These are phyloP conservation scores for Neurospora sp. DNA, from an alignment of 495 filamentous ascomycete species.

Conservation along the genomic window DNA sequence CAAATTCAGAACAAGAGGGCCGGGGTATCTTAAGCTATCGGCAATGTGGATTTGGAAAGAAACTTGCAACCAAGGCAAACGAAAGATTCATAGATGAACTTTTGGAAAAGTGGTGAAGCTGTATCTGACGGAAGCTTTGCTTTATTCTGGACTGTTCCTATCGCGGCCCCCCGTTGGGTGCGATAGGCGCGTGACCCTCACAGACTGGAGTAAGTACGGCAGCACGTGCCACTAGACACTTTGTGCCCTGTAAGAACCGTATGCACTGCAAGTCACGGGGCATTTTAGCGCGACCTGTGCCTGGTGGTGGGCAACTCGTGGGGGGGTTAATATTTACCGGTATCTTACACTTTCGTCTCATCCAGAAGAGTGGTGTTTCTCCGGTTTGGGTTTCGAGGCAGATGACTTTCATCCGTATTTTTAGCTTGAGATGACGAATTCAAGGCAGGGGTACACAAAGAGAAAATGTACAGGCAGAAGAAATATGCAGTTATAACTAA, in stretches of 20 bases:
- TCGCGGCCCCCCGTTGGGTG: conserved; percentile 2
- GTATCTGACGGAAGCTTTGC: not conserved
- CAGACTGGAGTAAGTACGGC: conserved; percentile 9
- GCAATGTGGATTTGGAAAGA: not conserved
- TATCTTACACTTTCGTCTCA: not conserved
- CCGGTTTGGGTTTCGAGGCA: not conserved
- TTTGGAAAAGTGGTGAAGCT: not conserved
- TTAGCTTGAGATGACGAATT: not conserved
- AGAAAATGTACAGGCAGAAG: not conserved
- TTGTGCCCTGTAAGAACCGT: not conserved
- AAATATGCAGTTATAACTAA: not conserved
- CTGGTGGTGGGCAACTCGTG: not conserved
- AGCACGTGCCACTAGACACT: conserved; percentile 19
- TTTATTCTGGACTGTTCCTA: not conserved
- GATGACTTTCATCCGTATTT: not conserved
- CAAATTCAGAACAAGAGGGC: not conserved
- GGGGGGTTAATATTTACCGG: not conserved
- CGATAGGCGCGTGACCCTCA: conserved; percentile 27
- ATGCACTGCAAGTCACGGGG: not conserved
- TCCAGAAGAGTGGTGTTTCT: not conserved
- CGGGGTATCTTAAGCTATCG: not conserved
- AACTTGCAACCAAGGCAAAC: not conserved
- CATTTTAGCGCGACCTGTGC: not conserved
- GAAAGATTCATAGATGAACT: not conserved
- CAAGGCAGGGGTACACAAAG: not conserved